Evolutionary conservation across 495 filamentous ascomycete genomes (phyloP), one percentile per base, ranked within the genome.

Genomic region (Hyphodiscus hymeniophilus): DNA sequence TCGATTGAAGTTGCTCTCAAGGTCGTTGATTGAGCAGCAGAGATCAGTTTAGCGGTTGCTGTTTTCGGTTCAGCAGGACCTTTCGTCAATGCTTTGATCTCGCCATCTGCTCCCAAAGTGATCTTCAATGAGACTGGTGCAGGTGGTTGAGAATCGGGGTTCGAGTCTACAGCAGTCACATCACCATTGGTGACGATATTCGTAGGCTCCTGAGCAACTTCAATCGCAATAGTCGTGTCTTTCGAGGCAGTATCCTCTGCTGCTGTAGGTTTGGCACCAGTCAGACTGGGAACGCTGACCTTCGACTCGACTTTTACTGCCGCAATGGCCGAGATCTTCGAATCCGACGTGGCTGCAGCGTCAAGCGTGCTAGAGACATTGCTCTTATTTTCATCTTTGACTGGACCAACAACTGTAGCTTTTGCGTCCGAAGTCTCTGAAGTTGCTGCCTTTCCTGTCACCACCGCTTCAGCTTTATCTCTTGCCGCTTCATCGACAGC

Each of bases 81-180:
- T 11, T 42, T 42, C 2, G 38, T 50, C 12, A 50, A 38, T 11
- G 39, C 31, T 17, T 50, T 50, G 18, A 50, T 39, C 3, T 17
- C 40, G 17, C 47, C 47, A 20, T 50, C 47, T 17, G 47, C 40
- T 7, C 47, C 47, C 23, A 50, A 18, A 13, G 47, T 50, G 26
- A 50, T 50, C 20, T 50, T 50, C 26, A 50, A 36, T 13, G 38
- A 36, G 2, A 50, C 31, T n/a, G 47, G 47, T 17, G 35, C 44
- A 22, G 16, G 20, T 26, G 12, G 8, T 28, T 20, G n/a, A 26
- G 36, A n/a, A 20, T 41, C 20, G n/a, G n/a, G 6, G 4, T 23
- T 23, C 38, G 26, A 28, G 5, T 28, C 26, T 5, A 10, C 4
- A 28, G 26, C 4, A 28, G 5, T 28, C 26, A 28, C 26, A 10